Evolutionary conservation across 768 basidiomycete genomes (phyloP), one percentile per base, ranked within the genome.

Genomic region (Trametes gibbosa): DNA sequence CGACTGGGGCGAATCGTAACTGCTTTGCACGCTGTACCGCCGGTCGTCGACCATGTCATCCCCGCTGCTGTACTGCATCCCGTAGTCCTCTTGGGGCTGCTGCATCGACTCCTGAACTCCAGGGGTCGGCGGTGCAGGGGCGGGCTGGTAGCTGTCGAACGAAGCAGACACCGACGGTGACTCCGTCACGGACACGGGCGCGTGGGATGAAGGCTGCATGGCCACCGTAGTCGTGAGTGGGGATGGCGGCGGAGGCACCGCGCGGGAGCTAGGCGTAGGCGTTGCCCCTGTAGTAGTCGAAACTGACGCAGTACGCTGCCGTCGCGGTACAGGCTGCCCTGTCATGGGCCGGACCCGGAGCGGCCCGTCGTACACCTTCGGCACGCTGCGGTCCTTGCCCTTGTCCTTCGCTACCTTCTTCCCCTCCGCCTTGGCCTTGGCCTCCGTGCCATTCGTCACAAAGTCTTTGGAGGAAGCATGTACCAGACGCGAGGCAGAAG

Each of bases 281-380:
- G 59, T 35, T 6, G 64, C 34, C 7, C 47, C 47, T 12, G 62
- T 51, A 27, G 51, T 58, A 23, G 58, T 62, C n/a, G 65, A 61
- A 40, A 63, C 54, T 21, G 61, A 61, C 32, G 58, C 52, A 2
- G 62, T 61, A 29, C 62, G 58, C 47, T 25, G 58, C 35, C 65
- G 46, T 25, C 58, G 17, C 5, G 66, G 41, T 39, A 42, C 51
- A 19, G 58, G 47, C 27, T 66, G 68, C 32, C 59, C 76, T 76
- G 43, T 72, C 74, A 62, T 62, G 27, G 75, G 68, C 14, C 81
- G 76, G 10, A 79, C 70, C 16, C 83, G 81, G 43, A 81, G 73
- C 37, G 82, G 81, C 10, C 79, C 68, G 23, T 76, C 58, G 16
- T 81, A 81, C 46, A 80, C 77, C 63, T 66, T 68, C 42, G 43